These are phyloP conservation scores for Ramaria rubella DNA, from an alignment of 768 basidiomycete species.

Conservation along the genomic window DNA sequence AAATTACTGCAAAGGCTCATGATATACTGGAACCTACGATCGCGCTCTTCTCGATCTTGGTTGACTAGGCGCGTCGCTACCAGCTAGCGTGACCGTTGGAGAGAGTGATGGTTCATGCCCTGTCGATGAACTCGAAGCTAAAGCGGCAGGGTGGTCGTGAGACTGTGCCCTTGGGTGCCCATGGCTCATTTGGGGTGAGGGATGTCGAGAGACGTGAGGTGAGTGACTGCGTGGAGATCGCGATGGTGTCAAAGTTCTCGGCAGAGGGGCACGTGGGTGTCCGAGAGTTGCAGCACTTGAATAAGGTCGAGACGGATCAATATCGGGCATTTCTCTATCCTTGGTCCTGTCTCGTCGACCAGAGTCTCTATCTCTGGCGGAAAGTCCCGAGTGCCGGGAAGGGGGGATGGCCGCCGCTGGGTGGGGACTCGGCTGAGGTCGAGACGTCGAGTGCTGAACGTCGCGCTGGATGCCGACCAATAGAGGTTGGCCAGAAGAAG, in stretches of 20 bases:
- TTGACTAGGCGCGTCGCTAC: constrained; percentile 2
- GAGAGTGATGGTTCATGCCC: constrained; percentile 1
- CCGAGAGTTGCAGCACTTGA: not conserved
- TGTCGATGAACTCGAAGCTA: not conserved
- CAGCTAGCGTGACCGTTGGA: constrained; percentile 1
- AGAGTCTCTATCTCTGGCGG: too few relatives aligned
- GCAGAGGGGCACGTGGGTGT: not conserved
- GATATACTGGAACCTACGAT: not conserved
- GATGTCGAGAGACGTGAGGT: not conserved
- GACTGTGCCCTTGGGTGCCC: not conserved
- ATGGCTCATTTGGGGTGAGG: not conserved
- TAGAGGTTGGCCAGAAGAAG: not conserved
- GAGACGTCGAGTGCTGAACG: not conserved
- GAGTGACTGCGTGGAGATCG: not conserved
- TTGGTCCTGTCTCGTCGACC: too few relatives aligned
- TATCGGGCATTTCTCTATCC: too few relatives aligned
- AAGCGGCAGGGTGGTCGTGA: not conserved
- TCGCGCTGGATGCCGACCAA: not conserved
- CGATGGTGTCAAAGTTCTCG: not conserved
- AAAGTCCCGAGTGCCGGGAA: too few relatives aligned
- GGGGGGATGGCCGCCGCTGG: too few relatives aligned
- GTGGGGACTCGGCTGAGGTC: not conserved
- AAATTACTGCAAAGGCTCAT: too few relatives aligned
- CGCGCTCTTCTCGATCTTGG: not conserved
- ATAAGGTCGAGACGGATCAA: not conserved